Evolutionary conservation across 2,329 filamentous ascomycete species (phyloP).

Genomic region (Monilinia laxa): DNA sequence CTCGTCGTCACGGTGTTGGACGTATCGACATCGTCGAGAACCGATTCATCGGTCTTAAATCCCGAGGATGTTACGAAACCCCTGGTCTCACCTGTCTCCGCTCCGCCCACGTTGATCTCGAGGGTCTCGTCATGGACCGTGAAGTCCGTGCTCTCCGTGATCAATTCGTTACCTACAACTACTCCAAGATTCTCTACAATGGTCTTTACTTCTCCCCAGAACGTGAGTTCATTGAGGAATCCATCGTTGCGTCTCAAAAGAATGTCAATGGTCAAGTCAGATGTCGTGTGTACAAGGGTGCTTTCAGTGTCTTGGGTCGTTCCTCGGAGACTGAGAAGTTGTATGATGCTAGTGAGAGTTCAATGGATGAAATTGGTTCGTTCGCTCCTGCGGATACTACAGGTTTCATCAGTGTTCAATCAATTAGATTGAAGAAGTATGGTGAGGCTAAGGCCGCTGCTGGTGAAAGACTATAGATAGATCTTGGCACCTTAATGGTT

Average conservation of each 20-base stretch:
- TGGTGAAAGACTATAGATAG: slow-evolving; percentile 62
- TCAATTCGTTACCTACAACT: slow-evolving; percentile 67
- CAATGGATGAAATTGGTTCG: slow-evolving; percentile 69
- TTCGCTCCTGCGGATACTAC: slow-evolving; percentile 66
- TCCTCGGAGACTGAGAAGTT: slow-evolving; percentile 66
- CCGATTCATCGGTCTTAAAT: slow-evolving; percentile 78
- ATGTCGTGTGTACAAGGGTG: slow-evolving; percentile 66
- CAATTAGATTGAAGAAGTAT: slow-evolving; percentile 62
- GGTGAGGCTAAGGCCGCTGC: slow-evolving; percentile 77
- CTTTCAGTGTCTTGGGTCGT: slow-evolving; percentile 58
- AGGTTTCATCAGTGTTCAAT: slow-evolving; percentile 63
- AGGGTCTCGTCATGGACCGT: slow-evolving; percentile 67
- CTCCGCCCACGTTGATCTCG: slow-evolving; percentile 52
- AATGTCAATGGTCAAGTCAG: slow-evolving; percentile 62
- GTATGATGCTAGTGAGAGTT: slow-evolving; percentile 63
- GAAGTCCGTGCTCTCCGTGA: slow-evolving; percentile 68
- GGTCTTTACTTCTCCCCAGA: slow-evolving; percentile 67
- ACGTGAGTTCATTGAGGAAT: slow-evolving; percentile 68
- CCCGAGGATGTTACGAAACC: slow-evolving; percentile 74
- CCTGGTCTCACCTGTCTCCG: slow-evolving; percentile 40
- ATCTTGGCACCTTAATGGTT: slow-evolving; percentile 10
- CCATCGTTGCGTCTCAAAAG: slow-evolving; percentile 59
- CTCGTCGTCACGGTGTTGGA: slow-evolving; percentile 70
- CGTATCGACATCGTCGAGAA: slow-evolving; percentile 83
- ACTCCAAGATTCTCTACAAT: slow-evolving; percentile 59